Conservation (phyloP, 2,329 filamentous ascomycete genomes). For the Penicillium freii region DNA sequence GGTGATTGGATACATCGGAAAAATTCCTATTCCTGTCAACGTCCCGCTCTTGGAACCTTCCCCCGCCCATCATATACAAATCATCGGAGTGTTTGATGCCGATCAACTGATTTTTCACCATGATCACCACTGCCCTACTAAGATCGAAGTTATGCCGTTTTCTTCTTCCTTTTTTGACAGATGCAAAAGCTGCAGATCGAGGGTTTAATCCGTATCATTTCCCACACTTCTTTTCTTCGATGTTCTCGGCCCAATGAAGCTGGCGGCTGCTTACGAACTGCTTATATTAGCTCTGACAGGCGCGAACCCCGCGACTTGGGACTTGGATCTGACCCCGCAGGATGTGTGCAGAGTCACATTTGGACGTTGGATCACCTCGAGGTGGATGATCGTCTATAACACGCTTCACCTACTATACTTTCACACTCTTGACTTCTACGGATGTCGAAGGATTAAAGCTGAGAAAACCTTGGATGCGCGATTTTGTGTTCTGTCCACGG, state of each 20-base stretch:
- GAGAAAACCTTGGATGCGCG: too few relatives aligned
- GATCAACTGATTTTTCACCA: background rate
- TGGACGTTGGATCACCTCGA: background rate
- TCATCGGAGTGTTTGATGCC: background rate
- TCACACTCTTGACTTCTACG: background rate
- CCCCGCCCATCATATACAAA: background rate
- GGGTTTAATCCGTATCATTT: background rate
- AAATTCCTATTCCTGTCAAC: conserved; percentile 1
- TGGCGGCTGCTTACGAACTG: background rate
- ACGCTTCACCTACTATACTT: background rate
- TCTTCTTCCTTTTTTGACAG: background rate
- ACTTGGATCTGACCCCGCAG: background rate
- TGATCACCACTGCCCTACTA: background rate
- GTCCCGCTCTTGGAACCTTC: background rate
- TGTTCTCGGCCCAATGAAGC: background rate
- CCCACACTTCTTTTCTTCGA: background rate
- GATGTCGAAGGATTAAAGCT: background rate
- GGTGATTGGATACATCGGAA: conserved; percentile 12
- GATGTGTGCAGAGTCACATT: conserved; percentile 11
- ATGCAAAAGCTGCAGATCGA: conserved; percentile 13
- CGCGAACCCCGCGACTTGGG: background rate
- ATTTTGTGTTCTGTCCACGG: background rate
- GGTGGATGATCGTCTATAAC: background rate
- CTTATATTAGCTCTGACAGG: background rate
- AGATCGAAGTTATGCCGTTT: background rate